These are phyloP conservation scores for Pythium sp. DNA, from an alignment of 352 stramenopile species.

Conservation along the genomic window DNA sequence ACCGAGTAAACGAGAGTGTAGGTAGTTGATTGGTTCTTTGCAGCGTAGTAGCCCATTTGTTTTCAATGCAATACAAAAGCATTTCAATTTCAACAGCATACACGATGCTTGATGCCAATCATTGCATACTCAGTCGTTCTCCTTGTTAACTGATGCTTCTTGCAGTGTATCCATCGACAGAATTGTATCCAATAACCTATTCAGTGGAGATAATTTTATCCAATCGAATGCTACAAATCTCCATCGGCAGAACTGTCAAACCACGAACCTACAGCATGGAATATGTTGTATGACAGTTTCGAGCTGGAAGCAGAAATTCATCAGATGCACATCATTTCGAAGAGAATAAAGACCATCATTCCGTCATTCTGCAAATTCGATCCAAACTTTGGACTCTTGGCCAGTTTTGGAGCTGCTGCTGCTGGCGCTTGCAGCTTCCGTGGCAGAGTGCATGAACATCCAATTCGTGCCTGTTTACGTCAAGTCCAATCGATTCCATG, in stretches of 20 bases:
- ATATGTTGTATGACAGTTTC: too few species aligned
- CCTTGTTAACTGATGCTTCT: background rate
- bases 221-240: background rate
- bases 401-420: background rate
- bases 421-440: background rate
- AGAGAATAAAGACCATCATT: too few species aligned
- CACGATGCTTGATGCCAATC: background rate
- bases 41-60: background rate
- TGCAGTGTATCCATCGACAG: background rate
- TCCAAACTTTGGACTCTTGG: background rate
- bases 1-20: constrained; percentile 13
- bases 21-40: background rate
- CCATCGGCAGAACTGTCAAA: background rate
- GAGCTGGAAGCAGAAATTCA: too few species aligned
- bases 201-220: background rate
- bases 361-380: too few species aligned
- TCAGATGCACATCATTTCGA: too few species aligned
- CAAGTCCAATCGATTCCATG: background rate
- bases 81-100: background rate
- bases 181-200: background rate
- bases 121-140: background rate
- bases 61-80: background rate
- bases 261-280: too few species aligned
- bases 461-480: background rate
- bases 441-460: background rate